Evolutionary conservation across 116 monocot genomes (phyloP), one percentile per base, ranked within the genome.

Genomic region (Cymodocea nodosa): DNA sequence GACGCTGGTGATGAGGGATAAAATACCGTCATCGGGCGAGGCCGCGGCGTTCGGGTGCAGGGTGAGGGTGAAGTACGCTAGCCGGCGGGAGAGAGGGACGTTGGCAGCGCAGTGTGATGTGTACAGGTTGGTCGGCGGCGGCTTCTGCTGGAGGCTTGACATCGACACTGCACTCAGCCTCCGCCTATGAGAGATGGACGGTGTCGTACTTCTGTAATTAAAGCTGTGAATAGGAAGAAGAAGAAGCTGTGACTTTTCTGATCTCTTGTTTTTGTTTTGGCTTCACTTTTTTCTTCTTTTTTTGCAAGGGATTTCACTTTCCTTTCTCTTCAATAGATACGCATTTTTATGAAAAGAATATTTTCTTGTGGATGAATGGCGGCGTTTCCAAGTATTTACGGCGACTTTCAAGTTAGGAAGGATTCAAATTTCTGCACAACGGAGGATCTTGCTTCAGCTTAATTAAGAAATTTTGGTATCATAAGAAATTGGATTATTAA

Each of bases 21-120:
- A 40, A 52, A 62, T 74, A 23, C 67, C 74, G 63, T 59, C 63
- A 23, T 63, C 16, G 51, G 30, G 44, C 7, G 44, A 44, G 11
- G 63, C 30, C 20, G 62, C 65, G 37, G 74, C 66, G 63, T 75
- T 77, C 67, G 68, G 58, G 8, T 78, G 82, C 37, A 18, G 73
- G 11, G 76, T 77, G 19, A 68, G 74, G 8, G 71, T 78, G 22
- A 39, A 64, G 57, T 74, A 75, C 19, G 68, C 71, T 16, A 37
- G 67, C 36, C 18, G 57, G 52, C 51, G 50, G 56, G 60, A 59
- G 66, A 73, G 67, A 35, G 60, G 52, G 63, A 56, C 52, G 4
- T 62, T 81, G 16, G 64, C 77, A 35, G 77, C 70, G 65, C 81
- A 73, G 23, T 77, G 81, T 36, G 81, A 81, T 70, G 81, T 77